A percentile compares a stretch with the other conserved stretches of the same genome.
Evolutionary conservation across 2,329 filamentous ascomycete genomes (phyloP).

Genomic region (Apiospora phragmitis): DNA sequence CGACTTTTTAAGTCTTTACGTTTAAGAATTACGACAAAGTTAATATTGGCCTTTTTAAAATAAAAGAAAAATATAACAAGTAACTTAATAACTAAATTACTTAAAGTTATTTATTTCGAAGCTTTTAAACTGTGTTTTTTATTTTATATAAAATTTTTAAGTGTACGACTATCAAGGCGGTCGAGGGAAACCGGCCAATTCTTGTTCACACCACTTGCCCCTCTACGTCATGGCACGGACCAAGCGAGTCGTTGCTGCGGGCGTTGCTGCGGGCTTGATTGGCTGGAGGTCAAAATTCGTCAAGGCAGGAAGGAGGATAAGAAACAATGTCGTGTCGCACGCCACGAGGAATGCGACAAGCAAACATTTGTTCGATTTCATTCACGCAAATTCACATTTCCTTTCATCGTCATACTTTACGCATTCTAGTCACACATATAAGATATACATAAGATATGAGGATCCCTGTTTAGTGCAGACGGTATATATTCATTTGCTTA

Average conservation of each 20-base stretch:
- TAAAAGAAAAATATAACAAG: no score
- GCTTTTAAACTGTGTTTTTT: no score
- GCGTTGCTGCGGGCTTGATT: neutral
- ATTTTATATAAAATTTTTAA: no score
- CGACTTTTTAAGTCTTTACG: no score
- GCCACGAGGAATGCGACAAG: neutral
- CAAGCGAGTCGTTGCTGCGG: neutral
- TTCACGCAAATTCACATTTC: neutral
- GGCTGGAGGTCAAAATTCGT: neutral
- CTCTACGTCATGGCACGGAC: conserved; percentile 8
- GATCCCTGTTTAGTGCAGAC: neutral
- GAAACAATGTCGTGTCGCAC: neutral
- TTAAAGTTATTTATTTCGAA: no score
- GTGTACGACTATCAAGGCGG: no score
- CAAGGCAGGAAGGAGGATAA: neutral
- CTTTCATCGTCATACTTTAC: neutral
- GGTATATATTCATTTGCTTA: neutral
- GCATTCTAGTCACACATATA: neutral
- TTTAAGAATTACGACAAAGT: no score
- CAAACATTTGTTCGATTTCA: neutral
- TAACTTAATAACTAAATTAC: no score
- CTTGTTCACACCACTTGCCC: no score
- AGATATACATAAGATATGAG: neutral
- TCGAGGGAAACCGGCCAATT: neutral
- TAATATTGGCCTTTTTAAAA: no score